phyloP scores from a whole-genome alignment of 1,284 basidiomycete species.

The Puccinia horiana region DNA sequence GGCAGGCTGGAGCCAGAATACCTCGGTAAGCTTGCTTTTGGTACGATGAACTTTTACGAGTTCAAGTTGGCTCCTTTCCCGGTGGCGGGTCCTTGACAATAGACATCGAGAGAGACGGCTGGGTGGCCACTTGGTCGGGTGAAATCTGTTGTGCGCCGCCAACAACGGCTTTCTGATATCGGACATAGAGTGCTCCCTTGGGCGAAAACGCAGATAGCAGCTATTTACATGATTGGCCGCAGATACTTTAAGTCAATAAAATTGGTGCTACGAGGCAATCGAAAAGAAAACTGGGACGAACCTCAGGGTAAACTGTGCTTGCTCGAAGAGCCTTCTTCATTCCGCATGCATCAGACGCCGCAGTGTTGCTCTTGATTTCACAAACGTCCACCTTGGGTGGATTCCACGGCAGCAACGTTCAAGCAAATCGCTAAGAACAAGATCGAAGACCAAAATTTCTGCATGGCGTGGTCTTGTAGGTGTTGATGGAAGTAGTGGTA shows the following conservation, averaged over 20 bases:
- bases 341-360: constrained; percentile 14
- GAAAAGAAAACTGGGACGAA: not conserved
- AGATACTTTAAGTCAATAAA: too few species aligned
- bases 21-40: not conserved
- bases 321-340: constrained; percentile 32
- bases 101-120: not conserved
- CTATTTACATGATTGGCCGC: not conserved
- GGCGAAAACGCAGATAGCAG: not conserved
- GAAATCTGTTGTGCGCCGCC: constrained; percentile 38
- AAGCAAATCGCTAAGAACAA: not conserved
- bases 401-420: not conserved
- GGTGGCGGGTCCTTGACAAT: not conserved
- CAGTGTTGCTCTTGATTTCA: not conserved
- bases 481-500: too few species aligned
- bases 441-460: not conserved
- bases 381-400: not conserved
- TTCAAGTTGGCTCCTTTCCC: not conserved
- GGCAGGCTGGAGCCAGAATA: constrained; percentile 10
- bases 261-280: too few species aligned
- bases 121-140: not conserved
- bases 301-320: constrained; percentile 13
- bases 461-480: too few species aligned
- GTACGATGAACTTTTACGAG: not conserved
- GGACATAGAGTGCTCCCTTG: constrained; percentile 2
- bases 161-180: not conserved